phyloP scores from a whole-genome alignment of 371 early-diverging fungal genomes.

The Dichotomocladium elegans region DNA sequence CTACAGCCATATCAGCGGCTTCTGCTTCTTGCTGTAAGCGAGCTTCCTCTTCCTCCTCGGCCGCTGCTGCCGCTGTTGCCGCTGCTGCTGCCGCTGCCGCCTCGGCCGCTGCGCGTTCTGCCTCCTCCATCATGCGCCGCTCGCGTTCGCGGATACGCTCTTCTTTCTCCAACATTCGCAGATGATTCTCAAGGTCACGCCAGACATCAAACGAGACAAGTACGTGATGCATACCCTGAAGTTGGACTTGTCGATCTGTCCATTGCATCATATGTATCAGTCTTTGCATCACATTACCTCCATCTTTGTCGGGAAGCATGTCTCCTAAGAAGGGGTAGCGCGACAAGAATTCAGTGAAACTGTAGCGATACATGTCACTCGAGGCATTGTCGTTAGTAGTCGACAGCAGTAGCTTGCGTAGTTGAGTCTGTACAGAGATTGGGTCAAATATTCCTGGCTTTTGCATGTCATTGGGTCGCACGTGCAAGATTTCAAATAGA shows the following conservation, averaged over 20 bases:
- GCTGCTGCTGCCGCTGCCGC: conserved; percentile 19
- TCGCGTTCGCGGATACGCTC: conserved; percentile 31
- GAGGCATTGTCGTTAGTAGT: too few relatives aligned
- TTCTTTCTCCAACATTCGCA: conserved; percentile 69
- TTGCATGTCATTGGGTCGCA: conserved; percentile 35
- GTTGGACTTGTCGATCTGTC: conserved; percentile 19
- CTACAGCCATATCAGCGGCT: conserved; percentile 29
- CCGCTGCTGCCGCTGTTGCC: conserved; percentile 32
- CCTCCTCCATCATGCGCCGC: conserved; percentile 30
- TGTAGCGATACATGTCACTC: conserved; percentile 28
- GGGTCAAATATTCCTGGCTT: conserved; percentile 23
- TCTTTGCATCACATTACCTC: neutral
- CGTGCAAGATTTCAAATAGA: conserved; percentile 65
- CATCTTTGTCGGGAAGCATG: conserved; percentile 8
- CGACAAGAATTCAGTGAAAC: conserved; percentile 48
- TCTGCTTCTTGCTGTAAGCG: too few relatives aligned
- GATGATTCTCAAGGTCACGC: conserved; percentile 72
- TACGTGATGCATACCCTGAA: conserved; percentile 47
- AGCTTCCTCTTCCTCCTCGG: conserved; percentile 28
- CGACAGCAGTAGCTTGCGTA: too few relatives aligned
- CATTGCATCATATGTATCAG: conserved; percentile 33
- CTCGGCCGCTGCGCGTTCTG: conserved; percentile 15
- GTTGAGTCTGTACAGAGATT: conserved; percentile 39
- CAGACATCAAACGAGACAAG: conserved; percentile 69
- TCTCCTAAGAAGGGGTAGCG: conserved; percentile 43